Conservation (phyloP, 352 stramenopile species). For the Globisporangium sylvaticum region DNA sequence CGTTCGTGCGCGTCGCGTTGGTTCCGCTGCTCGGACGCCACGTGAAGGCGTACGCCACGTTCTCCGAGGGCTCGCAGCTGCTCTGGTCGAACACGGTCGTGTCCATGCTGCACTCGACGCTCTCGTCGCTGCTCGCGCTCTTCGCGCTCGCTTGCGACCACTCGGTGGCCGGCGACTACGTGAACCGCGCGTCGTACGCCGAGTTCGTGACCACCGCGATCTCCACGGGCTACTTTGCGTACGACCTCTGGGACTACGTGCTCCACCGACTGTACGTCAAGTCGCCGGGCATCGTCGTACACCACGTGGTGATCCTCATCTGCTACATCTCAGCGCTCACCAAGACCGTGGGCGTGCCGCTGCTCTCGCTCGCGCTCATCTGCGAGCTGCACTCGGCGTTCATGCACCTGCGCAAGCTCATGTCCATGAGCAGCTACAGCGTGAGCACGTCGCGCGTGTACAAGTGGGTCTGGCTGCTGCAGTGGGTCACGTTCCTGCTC, state of each 20-base stretch:
- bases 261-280: conserved; percentile 73
- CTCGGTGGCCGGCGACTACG: conserved; percentile 43
- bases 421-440: conserved; percentile 60
- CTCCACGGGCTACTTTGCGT: conserved; percentile 79
- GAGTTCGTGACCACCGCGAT: conserved; percentile 58
- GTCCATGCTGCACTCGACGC: conserved; percentile 62
- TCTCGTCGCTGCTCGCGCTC: conserved; percentile 55
- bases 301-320: conserved; percentile 77
- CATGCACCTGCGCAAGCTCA: conserved; percentile 74
- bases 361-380: conserved; percentile 65
- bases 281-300: conserved; percentile 56
- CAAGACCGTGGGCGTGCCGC: conserved; percentile 67
- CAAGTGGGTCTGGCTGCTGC: conserved; percentile 43
- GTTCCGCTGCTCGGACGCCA: conserved; percentile 31
- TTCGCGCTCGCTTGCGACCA: conserved; percentile 44
- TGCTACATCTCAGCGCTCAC: conserved; percentile 76
- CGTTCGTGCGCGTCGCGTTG: conserved; percentile 32
- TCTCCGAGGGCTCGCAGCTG: conserved; percentile 42
- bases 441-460: conserved; percentile 25
- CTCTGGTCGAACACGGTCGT: conserved; percentile 75
- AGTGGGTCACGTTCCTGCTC: conserved; percentile 52
- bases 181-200: conserved; percentile 27
- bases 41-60: conserved; percentile 42
- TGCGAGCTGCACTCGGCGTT: conserved; percentile 78
- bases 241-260: conserved; percentile 78